These are phyloP conservation scores for Discostella stelligeroides DNA, from an alignment of 108 stramenopile species.

Conservation along the genomic window DNA sequence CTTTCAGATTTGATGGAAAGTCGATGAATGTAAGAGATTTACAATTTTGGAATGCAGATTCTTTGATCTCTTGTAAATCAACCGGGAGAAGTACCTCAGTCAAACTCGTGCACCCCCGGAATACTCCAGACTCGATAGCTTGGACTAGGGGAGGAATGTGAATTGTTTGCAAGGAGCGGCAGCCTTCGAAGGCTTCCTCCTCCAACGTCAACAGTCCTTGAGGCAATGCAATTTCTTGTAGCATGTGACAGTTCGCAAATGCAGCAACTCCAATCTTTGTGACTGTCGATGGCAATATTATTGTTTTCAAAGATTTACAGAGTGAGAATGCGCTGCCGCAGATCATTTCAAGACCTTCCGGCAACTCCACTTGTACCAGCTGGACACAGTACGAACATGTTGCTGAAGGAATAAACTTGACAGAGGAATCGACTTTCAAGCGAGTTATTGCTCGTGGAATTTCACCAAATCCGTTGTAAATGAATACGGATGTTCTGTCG, in stretches of 20 bases:
- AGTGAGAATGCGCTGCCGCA: neutral
- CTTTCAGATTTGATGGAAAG: neutral
- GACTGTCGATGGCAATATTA: neutral
- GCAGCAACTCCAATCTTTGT: neutral
- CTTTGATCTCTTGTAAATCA: neutral
- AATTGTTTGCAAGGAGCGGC: neutral
- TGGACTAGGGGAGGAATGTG: neutral
- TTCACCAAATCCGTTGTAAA: too few relatives aligned
- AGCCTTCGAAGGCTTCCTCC: neutral
- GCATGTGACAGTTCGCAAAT: neutral
- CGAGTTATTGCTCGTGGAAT: too few relatives aligned
- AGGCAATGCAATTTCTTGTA: neutral
- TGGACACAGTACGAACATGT: neutral
- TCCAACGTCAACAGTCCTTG: neutral
- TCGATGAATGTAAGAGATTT: neutral
- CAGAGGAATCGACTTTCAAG: neutral
- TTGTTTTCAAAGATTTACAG: neutral
- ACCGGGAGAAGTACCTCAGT: neutral
- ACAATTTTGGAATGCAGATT: neutral
- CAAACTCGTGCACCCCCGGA: neutral
- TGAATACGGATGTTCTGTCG: too few relatives aligned
- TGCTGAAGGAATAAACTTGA: neutral
- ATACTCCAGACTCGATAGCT: neutral
- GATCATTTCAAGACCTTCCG: neutral
- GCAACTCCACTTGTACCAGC: neutral